Evolutionary conservation across 441 rosid genomes (phyloP).

Genomic region (Heliophila coronopifolia): DNA sequence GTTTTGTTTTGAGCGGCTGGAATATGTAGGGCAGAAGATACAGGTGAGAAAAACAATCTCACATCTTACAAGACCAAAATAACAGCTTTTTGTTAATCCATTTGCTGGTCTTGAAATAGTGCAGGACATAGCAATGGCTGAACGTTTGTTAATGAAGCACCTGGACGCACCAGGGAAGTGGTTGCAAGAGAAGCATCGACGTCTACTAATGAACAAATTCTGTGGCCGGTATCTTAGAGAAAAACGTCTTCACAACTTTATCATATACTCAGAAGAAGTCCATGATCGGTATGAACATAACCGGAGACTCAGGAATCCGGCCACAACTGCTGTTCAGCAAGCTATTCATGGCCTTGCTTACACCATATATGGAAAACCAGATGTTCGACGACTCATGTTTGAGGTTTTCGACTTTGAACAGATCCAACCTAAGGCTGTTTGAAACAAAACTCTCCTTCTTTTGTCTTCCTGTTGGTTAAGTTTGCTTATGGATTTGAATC

Average conservation of each 20-base stretch:
- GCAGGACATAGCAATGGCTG: conserved; percentile 86
- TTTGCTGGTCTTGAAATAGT: not conserved
- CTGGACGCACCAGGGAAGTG: conserved; percentile 85
- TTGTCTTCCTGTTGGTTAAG: not conserved
- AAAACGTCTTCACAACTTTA: conserved; percentile 55
- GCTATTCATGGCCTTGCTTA: conserved; percentile 83
- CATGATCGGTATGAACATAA: conserved; percentile 73
- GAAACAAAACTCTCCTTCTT: conserved; percentile 15
- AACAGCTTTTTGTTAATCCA: not conserved
- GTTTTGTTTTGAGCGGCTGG: conserved; percentile 78
- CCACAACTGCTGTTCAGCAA: conserved; percentile 78
- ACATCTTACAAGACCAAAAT: not conserved
- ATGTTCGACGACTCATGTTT: conserved; percentile 84
- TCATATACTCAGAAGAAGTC: conserved; percentile 65
- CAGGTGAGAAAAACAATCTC: conserved; percentile 44
- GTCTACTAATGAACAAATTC: conserved; percentile 79
- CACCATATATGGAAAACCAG: conserved; percentile 71
- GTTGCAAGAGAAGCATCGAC: conserved; percentile 84
- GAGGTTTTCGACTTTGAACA: conserved; percentile 94
- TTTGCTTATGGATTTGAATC: conserved; percentile 8
- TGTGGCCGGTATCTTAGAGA: conserved; percentile 80
- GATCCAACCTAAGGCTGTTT: conserved; percentile 74
- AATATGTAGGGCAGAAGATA: conserved; percentile 88
- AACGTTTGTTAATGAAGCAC: conserved; percentile 84
- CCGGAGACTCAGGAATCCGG: conserved; percentile 68